Evolutionary conservation across 495 filamentous ascomycete genomes (phyloP).

Genomic region (Aspergillus egyptiacus): DNA sequence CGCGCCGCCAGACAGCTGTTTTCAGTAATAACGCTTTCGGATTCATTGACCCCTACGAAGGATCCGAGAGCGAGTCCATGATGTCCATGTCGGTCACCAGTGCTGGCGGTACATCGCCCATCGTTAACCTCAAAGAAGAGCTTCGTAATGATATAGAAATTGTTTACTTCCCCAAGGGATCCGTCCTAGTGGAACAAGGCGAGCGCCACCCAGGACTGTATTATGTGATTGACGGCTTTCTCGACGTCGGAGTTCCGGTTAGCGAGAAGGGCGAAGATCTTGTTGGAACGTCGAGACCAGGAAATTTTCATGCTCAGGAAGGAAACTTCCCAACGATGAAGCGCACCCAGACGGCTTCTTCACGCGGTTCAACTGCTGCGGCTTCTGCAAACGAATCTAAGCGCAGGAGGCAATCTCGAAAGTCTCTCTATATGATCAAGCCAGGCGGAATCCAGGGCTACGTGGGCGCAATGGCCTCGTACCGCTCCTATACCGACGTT

Average conservation of each 20-base stretch:
- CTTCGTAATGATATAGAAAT: conserved; percentile 92
- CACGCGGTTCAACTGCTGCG: conserved; percentile 29
- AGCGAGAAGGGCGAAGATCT: conserved; percentile 47
- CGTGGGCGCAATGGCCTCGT: conserved; percentile 85
- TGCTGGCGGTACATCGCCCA: conserved; percentile 48
- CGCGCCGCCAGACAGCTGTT: conserved; percentile 73
- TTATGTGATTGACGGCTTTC: conserved; percentile 95
- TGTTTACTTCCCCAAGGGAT: conserved; percentile 91
- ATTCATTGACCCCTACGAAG: conserved; percentile 87
- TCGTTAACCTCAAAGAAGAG: conserved; percentile 58
- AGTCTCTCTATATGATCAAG: conserved; percentile 86
- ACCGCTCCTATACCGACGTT: conserved; percentile 93
- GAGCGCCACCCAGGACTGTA: conserved; percentile 94
- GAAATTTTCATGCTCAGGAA: conserved; percentile 28
- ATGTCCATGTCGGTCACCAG: conserved; percentile 59
- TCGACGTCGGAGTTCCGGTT: conserved; percentile 77
- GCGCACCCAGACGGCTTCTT: conserved; percentile 45
- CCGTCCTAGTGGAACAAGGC: conserved; percentile 93
- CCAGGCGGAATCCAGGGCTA: conserved; percentile 94
- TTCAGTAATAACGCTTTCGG: conserved; percentile 91
- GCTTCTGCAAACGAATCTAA: conserved; percentile 34
- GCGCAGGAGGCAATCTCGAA: conserved; percentile 49
- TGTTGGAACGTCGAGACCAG: conserved; percentile 30
- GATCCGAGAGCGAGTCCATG: conserved; percentile 80
- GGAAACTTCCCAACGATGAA: conserved; percentile 45